Evolutionary conservation across 805 yeast genomes (phyloP), one percentile per base, ranked within the genome.

Genomic region (Debaryomyces castellii): DNA sequence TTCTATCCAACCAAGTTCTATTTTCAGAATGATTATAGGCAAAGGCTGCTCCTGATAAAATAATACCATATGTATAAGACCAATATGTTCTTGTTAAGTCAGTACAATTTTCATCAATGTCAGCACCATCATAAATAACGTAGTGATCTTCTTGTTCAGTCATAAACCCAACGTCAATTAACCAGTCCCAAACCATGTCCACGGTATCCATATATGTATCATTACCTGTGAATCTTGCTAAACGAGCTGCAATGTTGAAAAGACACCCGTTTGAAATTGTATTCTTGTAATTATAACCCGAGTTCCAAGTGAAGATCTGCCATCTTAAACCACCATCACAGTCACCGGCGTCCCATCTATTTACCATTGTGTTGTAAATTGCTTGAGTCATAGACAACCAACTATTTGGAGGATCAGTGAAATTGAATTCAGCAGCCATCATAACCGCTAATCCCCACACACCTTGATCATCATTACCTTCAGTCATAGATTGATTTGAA

Each of bases 251-350:
- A 34, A 91, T 62, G 55, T 89, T 89, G 78, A 91, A 90, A 45
- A 91, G 71, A 41, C 91, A 87, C 22, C 96, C 97, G 64, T 89
- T 91, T n/a, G 95, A 77, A 47, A 91, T 89, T 30, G 96, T 73
- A 64, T 92, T 92, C 66, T 92, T 92, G 67, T 92, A 92, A 64
- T 88, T 87, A 63, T 90, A 92, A 50, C 98, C 99, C 5, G 89
- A 77, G 63, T 92, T 92, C 96, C 96, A 91, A 46, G 84, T 77
- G 71, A 85, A 92, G 58, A 92, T 92, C 72, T 92, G 98, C 98
- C 98, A 92, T 66, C 97, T 77, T 49, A 92, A 69, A 1, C 99
- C 98, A 48, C 99, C 98, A 37, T 75, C 78, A 69, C 99, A 92
- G 45, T 72, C 58, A 3, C 55, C 61, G 6, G 62, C 53, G 64